Evolutionary conservation across 2,329 filamentous ascomycete species (phyloP), one percentile per base, ranked within the genome.

Genomic region (Coniochaeta prunicola): DNA sequence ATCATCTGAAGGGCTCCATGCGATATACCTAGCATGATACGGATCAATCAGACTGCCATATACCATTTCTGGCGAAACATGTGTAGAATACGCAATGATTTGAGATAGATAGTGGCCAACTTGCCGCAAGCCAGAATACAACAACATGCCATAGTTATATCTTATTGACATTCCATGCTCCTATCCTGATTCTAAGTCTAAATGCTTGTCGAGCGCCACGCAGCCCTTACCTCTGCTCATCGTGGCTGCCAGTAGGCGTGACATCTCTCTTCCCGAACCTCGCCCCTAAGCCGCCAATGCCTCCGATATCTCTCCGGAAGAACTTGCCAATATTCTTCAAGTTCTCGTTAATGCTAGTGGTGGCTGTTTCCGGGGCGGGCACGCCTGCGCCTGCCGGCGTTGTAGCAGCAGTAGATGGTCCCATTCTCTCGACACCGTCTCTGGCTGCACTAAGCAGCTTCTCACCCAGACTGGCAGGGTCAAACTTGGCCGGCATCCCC

Each of bases 241-340:
- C 60, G 53, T 65, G 63, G 13, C 55, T 62, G n/a, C 68, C 69
- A 6, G 70, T 72, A 7, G 70, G 70, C 58, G 71, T 73, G 17
- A 69, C 74, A 59, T 83, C 80, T 57, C 82, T 73, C 73, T 83
- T 86, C 53, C 89, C 89, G 71, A 92, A 92, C 64, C 89, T 77
- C 12, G 83, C 84, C 2, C 89, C 88, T 63, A 93, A 82, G 2
- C 87, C 85, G 31, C 90, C 89, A 63, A 93, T 87, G 76, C 97
- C 93, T 62, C 89, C 89, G 63, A 93, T 87, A 76, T 97, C 93
- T 63, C 93, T 80, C 62, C 89, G 86, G 77, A 97, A 97, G 76
- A 97, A 97, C 74, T 96, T 97, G 26, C 93, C 93, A 74, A 99
- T 90, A 71, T 91, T 96, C 76, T 91, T 92, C 73, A 97, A 71